Conservation (phyloP, 805 yeast species). For the Metschnikowia continentalis region DNA sequence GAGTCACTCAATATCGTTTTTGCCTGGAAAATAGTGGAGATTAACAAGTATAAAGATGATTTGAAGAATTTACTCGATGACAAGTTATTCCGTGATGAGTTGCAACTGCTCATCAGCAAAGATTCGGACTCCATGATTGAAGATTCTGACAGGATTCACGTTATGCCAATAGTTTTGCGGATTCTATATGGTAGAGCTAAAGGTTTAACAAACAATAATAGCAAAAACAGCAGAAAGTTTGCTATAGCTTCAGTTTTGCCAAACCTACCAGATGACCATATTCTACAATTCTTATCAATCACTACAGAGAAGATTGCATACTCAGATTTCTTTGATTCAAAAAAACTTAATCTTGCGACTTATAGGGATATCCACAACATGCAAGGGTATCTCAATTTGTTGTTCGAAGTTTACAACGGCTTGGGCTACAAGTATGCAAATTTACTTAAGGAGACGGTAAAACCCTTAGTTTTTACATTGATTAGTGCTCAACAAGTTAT, state of each 20-base stretch:
- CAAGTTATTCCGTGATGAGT: conserved; percentile 78
- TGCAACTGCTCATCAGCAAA: conserved; percentile 53
- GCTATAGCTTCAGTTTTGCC: conserved; percentile 66
- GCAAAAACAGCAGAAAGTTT: conserved; percentile 65
- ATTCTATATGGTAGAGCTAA: conserved; percentile 86
- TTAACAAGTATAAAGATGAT: conserved; percentile 69
- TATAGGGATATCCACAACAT: conserved; percentile 42
- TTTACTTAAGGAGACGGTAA: conserved; percentile 47
- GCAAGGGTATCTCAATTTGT: conserved; percentile 62
- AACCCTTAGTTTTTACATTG: conserved; percentile 55
- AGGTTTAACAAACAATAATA: conserved; percentile 59
- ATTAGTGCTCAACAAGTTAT: conserved; percentile 48
- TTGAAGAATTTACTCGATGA: conserved; percentile 76
- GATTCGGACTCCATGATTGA: conserved; percentile 54
- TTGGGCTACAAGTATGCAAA: conserved; percentile 55
- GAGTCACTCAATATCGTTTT: conserved; percentile 67
- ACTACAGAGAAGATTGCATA: conserved; percentile 52
- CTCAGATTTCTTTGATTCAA: conserved; percentile 5
- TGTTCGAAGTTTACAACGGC: conserved; percentile 50
- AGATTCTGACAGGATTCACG: conserved; percentile 49
- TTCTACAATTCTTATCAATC: conserved; percentile 57
- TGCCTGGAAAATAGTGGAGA: conserved; percentile 53
- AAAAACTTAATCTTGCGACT: neutral
- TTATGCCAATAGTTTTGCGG: conserved; percentile 72
- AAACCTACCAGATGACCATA: conserved; percentile 47